Evolutionary conservation across 768 basidiomycete genomes (phyloP), one percentile per base, ranked within the genome.

Genomic region (Russula ochroleuca): DNA sequence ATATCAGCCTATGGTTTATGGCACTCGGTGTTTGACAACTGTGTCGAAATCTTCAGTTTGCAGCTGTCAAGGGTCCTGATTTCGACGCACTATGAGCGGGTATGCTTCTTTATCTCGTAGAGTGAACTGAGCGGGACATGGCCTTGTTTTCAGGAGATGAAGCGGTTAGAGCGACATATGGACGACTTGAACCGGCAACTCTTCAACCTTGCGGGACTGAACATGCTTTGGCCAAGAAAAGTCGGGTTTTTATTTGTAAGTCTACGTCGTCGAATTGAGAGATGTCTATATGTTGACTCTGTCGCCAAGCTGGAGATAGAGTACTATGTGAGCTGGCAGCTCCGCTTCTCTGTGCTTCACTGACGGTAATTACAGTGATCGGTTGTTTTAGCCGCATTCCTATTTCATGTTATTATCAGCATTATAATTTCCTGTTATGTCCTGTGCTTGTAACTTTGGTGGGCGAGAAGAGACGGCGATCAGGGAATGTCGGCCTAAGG

Each of bases 181-280:
- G 80, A 85, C 38, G 77, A 83, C 57, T 75, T 87, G 53, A 99
- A 99, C 73, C 72, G 73, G 28, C 81, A 81, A 54, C 62, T 92
- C 21, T 97, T 87, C 77, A 94, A 98, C 71, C 89, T 91, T 0
- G 85, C 79, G 9, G 97, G 97, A 1, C 75, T 99, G 69, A 90
- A 94, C 68, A 83, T 98, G 47, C 77, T 94, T 17, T 92, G 88
- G 83, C 97, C 97, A 1, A 78, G 84, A 51, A 81, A 83, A 70
- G 87, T 90, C 60, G 97, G 90, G 0, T 94, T 95, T 73, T 79
- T 98, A 69, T 99, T 90, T 76, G 96, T 98, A 73, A 75, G 95
- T 88, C 19, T 53, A 28, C 10, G 31, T 59, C 2, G 25, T 3
- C 25, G 40, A 45, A 54, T 17, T 37, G 21, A 21, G 51, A 14